Evolutionary conservation across 345 rosid species (phyloP), one percentile per base, ranked within the genome.

Genomic region (Arabis hirsuta): DNA sequence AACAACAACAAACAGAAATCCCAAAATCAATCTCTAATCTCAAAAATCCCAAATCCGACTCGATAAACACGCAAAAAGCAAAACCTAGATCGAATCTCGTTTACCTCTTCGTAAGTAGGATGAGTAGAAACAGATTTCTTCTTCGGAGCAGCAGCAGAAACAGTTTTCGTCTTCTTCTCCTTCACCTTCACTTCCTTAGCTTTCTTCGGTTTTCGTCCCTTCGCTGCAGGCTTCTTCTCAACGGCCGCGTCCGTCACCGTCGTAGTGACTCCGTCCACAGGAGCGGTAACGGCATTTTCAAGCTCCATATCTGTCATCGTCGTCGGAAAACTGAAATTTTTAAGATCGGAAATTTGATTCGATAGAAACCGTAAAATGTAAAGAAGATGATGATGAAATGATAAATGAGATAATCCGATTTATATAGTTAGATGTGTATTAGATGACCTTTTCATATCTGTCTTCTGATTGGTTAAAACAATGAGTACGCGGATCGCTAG

Each of bases 81-180:
- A 72, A 45, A 50, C 0, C 12, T 14, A 67, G 71, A 56, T 62
- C 55, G 44, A 10, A 38, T 16, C 51, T 57, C 36, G n/a, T 10
- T 66, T 66, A 91, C 97, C 90, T 87, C 91, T 57, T 84, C 90
- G 50, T 86, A 91, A 1, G 96, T 62, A 59, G 97, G 97, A 54
- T 91, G 96, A 27, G 86, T 9, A 0, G 87, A 69, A n/a, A 13
- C 59, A 39, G 85, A 46, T 12, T 69, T 81, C 64, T 85, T 89
- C 82, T 41, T 85, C 4, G 84, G 55, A 48, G 86, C 80, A 3
- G 86, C 79, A 3, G 86, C 71, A 12, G 71, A 7, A 48, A 6
- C 56, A 44, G 69, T 9, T 11, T 8, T 36, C 62, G 42, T 16
- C 51, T 74, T 71, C 60, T 86, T 84, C 41, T 10, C 60, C 60